Conservation (phyloP, 257 asterid species). For the Ajuga chamaepitys region DNA sequence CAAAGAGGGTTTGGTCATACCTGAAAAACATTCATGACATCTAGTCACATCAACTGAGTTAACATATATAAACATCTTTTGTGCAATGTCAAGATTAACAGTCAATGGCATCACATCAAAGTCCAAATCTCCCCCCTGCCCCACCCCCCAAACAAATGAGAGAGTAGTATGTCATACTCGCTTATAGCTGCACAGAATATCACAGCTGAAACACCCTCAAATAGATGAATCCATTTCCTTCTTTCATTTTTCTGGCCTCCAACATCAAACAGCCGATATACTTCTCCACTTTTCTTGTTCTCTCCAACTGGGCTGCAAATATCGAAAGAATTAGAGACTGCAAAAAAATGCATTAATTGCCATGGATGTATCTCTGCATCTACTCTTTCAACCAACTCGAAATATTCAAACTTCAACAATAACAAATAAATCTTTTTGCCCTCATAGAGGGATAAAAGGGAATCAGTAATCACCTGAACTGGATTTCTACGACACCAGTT, state of each 20-base stretch:
- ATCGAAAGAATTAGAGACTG: slow-evolving; percentile 21
- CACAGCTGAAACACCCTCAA: slow-evolving; percentile 98
- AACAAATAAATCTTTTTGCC: not conserved
- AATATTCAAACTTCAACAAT: not conserved
- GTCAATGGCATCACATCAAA: not conserved
- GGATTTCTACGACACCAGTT: slow-evolving; percentile 96
- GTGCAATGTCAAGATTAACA: not conserved
- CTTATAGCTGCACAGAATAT: slow-evolving; percentile 98
- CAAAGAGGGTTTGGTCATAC: slow-evolving; percentile 90
- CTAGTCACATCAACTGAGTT: slow-evolving; percentile 3
- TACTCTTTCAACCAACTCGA: slow-evolving; percentile 1
- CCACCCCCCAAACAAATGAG: slow-evolving; percentile 1
- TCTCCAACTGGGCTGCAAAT: slow-evolving; percentile 96
- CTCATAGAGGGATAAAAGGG: slow-evolving; percentile 3
- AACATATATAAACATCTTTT: slow-evolving; percentile 5
- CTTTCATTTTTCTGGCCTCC: slow-evolving; percentile 99
- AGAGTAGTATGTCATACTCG: slow-evolving; percentile 56
- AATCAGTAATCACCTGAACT: slow-evolving; percentile 74
- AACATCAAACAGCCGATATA: slow-evolving; percentile 87
- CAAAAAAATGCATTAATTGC: no score
- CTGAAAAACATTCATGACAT: slow-evolving; percentile 31
- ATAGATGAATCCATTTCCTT: slow-evolving; percentile 98
- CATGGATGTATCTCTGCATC: no score
- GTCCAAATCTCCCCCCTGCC: not conserved
- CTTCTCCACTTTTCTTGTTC: slow-evolving; percentile 96